Conservation (phyloP, 2,329 filamentous ascomycete species). For the Penicillium brasilianum region DNA sequence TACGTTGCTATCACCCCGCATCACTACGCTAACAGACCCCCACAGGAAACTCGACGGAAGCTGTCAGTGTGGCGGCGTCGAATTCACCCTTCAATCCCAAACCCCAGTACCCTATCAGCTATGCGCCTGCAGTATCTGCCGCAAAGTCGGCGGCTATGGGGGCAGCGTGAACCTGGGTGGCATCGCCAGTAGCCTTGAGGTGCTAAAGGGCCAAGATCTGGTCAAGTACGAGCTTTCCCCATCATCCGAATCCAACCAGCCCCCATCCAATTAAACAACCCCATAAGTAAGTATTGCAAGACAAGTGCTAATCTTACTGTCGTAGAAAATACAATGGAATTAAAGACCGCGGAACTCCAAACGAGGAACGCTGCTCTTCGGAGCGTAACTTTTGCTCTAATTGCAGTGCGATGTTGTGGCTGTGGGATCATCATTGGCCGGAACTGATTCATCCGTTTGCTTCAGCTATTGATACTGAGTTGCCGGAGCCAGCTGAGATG, state of each 20-base stretch:
- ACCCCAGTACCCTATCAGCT: constrained; percentile 57
- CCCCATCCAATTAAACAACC: background rate
- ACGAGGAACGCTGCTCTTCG: constrained; percentile 46
- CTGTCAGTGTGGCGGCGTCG: constrained; percentile 55
- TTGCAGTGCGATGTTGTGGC: constrained; percentile 55
- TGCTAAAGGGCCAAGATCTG: constrained; percentile 49
- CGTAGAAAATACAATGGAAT: constrained; percentile 55
- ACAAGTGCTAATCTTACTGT: no score
- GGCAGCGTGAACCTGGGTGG: constrained; percentile 55
- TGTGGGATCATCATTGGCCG: constrained; percentile 55
- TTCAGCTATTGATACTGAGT: constrained; percentile 54
- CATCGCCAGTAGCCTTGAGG: constrained; percentile 48
- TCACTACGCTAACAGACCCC: constrained; percentile 14
- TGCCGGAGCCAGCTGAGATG: constrained; percentile 54
- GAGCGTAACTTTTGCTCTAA: constrained; percentile 55
- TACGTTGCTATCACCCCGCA: background rate
- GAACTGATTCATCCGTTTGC: constrained; percentile 57
- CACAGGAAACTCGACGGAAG: constrained; percentile 54
- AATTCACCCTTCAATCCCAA: constrained; percentile 53
- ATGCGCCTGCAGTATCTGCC: constrained; percentile 57
- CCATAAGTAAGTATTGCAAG: no score
- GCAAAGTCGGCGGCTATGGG: constrained; percentile 53
- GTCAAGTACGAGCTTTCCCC: constrained; percentile 46
- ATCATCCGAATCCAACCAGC: background rate
- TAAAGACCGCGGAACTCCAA: constrained; percentile 49